Percentiles rank a stretch among this genome's conserved stretches.
phyloP scores from a whole-genome alignment of 1,284 basidiomycete genomes.

The Rhodotorula sp. region DNA sequence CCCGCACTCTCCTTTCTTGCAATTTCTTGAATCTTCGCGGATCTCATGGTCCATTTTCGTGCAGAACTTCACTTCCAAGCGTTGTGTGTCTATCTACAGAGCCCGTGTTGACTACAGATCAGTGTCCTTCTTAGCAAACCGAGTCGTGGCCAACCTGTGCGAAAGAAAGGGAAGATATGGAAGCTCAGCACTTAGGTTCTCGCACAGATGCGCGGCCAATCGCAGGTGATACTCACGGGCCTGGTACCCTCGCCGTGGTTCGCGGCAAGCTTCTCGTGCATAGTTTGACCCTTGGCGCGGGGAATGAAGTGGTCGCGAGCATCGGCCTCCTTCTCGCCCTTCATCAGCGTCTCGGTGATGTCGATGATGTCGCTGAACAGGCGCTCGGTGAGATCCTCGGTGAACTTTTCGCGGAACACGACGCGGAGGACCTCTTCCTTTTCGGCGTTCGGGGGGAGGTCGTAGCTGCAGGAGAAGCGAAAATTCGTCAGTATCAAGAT shows the following conservation, averaged over 20 bases:
- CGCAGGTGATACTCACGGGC: constrained; percentile 12
- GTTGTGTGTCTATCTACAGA: too few species aligned
- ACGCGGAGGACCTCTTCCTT: constrained; percentile 77
- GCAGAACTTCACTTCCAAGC: background rate
- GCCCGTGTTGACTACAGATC: background rate
- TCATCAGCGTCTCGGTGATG: constrained; percentile 35
- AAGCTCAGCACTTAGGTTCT: background rate
- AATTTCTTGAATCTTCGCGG: background rate
- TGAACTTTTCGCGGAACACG: constrained; percentile 74
- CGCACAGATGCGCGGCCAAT: background rate
- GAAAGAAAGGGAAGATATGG: background rate
- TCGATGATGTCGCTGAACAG: constrained; percentile 36
- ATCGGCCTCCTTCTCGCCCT: constrained; percentile 22
- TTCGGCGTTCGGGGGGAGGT: constrained; percentile 65
- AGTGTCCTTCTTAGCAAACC: constrained; percentile 4
- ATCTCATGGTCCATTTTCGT: background rate
- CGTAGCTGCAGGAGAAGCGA: constrained; percentile 50
- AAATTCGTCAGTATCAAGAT: background rate
- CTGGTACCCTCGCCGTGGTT: constrained; percentile 30
- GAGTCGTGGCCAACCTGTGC: constrained; percentile 11
- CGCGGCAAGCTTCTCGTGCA: constrained; percentile 21
- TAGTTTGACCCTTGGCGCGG: background rate
- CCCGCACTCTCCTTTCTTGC: background rate
- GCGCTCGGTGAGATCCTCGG: constrained; percentile 43
- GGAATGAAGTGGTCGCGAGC: background rate